Percentiles rank a stretch among this genome's conserved stretches.
These are phyloP conservation scores for Nigrospora oryzae DNA, from an alignment of 2,329 filamentous ascomycete genomes.

Conservation along the genomic window DNA sequence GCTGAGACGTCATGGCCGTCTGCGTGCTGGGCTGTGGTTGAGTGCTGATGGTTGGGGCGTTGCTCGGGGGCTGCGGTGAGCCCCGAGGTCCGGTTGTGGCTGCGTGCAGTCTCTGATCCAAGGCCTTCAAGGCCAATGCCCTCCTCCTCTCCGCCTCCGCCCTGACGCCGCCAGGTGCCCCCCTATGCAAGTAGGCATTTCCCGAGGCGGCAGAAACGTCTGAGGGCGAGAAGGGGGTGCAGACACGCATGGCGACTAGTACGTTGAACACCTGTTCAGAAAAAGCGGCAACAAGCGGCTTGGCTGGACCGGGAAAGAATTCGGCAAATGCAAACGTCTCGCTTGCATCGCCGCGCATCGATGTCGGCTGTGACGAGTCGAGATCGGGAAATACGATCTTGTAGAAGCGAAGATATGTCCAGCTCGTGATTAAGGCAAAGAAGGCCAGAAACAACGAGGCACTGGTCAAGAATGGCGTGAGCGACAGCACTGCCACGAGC, in stretches of 20 bases:
- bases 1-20: constrained; percentile 48
- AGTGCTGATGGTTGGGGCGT: constrained; percentile 44
- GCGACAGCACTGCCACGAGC: constrained; percentile 56
- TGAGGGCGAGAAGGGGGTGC: constrained; percentile 76
- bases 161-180: constrained; percentile 60
- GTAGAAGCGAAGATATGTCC: constrained; percentile 95
- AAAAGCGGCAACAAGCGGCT: constrained; percentile 68
- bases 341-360: constrained; percentile 80
- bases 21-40: constrained; percentile 47
- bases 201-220: constrained; percentile 72
- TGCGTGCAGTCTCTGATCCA: constrained; percentile 88
- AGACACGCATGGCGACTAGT: constrained; percentile 68
- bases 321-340: constrained; percentile 95
- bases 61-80: constrained; percentile 29
- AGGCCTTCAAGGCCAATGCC: constrained; percentile 78
- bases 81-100: constrained; percentile 49
- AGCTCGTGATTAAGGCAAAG: constrained; percentile 78
- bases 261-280: constrained; percentile 66
- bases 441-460: constrained; percentile 73
- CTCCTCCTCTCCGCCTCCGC: constrained; percentile 88
- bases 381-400: constrained; percentile 67
- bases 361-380: constrained; percentile 49
- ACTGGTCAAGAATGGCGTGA: constrained; percentile 52
- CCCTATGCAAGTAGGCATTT: constrained; percentile 46
- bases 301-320: constrained; percentile 82